Base-by-base conservation (phyloP, 495 filamentous ascomycete genomes). In the Penicillium mononematosum region DNA sequence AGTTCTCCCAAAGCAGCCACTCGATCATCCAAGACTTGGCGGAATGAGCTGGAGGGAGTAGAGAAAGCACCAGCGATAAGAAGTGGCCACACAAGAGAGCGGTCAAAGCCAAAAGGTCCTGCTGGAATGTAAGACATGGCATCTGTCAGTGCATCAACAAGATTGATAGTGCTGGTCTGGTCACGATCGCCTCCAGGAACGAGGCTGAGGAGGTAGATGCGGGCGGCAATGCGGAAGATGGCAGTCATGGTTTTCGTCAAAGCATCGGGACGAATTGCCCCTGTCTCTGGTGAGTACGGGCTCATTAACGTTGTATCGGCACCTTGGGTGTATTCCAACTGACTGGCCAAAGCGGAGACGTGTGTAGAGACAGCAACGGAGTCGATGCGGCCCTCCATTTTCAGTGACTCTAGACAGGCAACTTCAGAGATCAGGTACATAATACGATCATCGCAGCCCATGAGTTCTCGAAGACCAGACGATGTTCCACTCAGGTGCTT, bases 361-460 rank as follows among this genome's bases (percentile, higher is more conserved):
- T 24, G 22, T 24, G 22, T 24, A 2, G 2, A 2, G 3, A 24
- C 22, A 24, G 22, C 22, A 2, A 2, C 22, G 22, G 22, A 83
- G 62, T 89, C 86, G 60, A 85, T 58, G 72, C 92, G 86, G 41
- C 87, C 88, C 29, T 91, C 88, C 31, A 75, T 74, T 80, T 92
- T 96, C 56, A 97, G 79, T 3, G 89, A 88, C 63, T 98, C 94
- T 38, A 98, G 80, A 73, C 94, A 98, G 22, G 93, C 89, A 61
- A 97, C 96, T 68, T 98, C 94, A 2, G 92, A 96, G 66, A 98
- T 96, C 58, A 98, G 81, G 68, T 96, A 98, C 94, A 98, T 97
- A 65, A 98, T 85, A 22, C 87, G 85, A 75, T 98, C 94, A 55
- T 98, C 94, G 71, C 94, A 98, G 54, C 94, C 94, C 94, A 98